Evolutionary conservation across 352 stramenopile genomes (phyloP), one percentile per base, ranked within the genome.

Genomic region (Globisporangium acanthophoron): DNA sequence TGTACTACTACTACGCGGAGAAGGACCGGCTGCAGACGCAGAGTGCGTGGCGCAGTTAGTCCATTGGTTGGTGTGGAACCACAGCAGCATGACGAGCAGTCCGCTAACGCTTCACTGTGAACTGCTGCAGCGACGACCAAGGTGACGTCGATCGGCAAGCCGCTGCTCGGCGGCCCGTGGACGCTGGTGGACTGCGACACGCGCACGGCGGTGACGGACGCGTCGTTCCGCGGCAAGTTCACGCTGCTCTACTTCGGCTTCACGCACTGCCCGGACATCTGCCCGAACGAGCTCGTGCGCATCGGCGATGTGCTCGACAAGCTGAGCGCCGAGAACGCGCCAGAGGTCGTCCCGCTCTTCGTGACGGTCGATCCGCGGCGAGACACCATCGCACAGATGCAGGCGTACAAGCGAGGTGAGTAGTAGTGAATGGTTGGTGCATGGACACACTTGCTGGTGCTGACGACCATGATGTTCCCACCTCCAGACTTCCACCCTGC

Each of bases 181-280:
- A 97, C 90, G 43, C 79, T 98, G 0, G 91, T 98, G 43, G 87
- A 98, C 62, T 95, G 90, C 51, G 69, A 94, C 56, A 86, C 81
- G 31, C 78, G 89, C 57, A 71, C 64, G 20, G 85, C 86, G 6
- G 85, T 97, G 40, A 98, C 92, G 27, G 89, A 98, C 66, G 88
- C 85, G 40, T 86, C 86, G 63, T 98, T 90, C 67, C 73, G 69
- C 47, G 97, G 97, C 62, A 94, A 98, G 67, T 98, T 97, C 78
- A 87, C 93, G 58, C 78, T 99, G 44, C 75, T 99, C 24, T 99
- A 99, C 87, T 99, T 99, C 87, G 97, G 97, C 64, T 99, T 99
- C 80, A 98, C 96, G 58, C 92, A 98, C 65, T 99, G 97, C 74
- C 97, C 97, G 4, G 97, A 99, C 73, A 99, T 99, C 70, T 99